Percentiles rank a stretch among this genome's conserved stretches.
phyloP scores from a whole-genome alignment of 108 stramenopile genomes.

The Skeletonema costatum region DNA sequence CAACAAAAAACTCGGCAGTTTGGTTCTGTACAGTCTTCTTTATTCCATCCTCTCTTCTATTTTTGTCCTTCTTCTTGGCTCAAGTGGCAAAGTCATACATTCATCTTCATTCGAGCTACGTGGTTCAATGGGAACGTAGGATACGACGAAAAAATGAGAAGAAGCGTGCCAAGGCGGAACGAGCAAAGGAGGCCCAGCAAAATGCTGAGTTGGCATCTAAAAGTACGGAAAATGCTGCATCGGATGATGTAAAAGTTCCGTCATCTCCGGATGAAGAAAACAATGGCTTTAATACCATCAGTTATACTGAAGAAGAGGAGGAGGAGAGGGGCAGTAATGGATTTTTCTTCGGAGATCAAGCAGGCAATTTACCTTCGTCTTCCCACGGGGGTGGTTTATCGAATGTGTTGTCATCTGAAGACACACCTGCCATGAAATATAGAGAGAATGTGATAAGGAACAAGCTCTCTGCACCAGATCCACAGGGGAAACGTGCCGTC shows the following conservation, averaged over 20 bases:
- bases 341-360: constrained; percentile 36
- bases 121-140: constrained; percentile 65
- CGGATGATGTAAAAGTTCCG: not conserved
- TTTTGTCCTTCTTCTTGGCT: constrained; percentile 76
- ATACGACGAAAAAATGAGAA: constrained; percentile 61
- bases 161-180: constrained; percentile 54
- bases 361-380: constrained; percentile 18
- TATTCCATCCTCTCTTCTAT: constrained; percentile 82
- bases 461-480: constrained; percentile 34
- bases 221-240: not conserved
- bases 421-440: constrained; percentile 36
- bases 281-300: constrained; percentile 19
- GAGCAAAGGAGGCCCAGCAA: constrained; percentile 25
- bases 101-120: constrained; percentile 71
- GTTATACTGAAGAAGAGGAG: constrained; percentile 45
- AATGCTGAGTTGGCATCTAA: constrained; percentile 8
- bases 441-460: constrained; percentile 39
- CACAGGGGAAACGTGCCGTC: constrained; percentile 25
- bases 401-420: constrained; percentile 16
- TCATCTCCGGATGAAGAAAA: constrained; percentile 26
- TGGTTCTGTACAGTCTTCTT: constrained; percentile 82
- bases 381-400: not conserved
- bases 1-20: constrained; percentile 61
- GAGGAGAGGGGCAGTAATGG: constrained; percentile 17
- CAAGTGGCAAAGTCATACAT: constrained; percentile 87